Conservation (phyloP, 2,329 filamentous ascomycete species). For the Dactylellina cionopaga region DNA sequence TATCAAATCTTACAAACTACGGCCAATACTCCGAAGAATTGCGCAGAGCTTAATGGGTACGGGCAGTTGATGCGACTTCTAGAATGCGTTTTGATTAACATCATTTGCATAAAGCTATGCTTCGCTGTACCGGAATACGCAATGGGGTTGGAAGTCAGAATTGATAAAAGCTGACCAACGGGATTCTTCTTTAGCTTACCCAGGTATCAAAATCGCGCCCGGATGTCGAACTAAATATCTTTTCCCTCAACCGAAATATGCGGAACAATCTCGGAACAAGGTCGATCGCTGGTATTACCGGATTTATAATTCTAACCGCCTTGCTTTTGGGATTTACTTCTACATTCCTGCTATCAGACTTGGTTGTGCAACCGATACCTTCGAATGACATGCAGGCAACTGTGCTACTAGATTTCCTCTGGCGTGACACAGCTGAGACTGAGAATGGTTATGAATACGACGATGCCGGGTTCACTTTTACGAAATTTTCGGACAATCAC, state of each 20-base stretch:
- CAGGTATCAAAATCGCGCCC: slow-evolving; percentile 9
- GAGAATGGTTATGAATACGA: neutral
- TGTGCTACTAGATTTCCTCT: slow-evolving; percentile 1
- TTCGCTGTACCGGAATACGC: no score
- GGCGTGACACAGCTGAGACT: no score
- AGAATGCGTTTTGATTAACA: no score
- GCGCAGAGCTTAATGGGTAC: no score
- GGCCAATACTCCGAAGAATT: no score
- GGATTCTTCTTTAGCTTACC: slow-evolving; percentile 1
- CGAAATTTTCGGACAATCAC: neutral
- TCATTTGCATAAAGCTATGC: no score
- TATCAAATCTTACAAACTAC: no score
- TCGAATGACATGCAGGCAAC: neutral
- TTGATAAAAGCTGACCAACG: no score
- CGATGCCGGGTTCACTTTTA: neutral
- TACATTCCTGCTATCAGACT: neutral
- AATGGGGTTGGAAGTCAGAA: no score
- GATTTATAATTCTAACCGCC: neutral
- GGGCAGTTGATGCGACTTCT: no score
- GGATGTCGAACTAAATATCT: neutral
- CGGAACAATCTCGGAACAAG: neutral
- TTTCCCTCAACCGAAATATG: neutral
- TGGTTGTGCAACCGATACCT: slow-evolving; percentile 16
- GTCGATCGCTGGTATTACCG: neutral
- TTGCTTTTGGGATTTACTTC: slow-evolving; percentile 12